phyloP scores from a whole-genome alignment of 2,329 filamentous ascomycete species.

The Pyrenophora tritici-repentis region DNA sequence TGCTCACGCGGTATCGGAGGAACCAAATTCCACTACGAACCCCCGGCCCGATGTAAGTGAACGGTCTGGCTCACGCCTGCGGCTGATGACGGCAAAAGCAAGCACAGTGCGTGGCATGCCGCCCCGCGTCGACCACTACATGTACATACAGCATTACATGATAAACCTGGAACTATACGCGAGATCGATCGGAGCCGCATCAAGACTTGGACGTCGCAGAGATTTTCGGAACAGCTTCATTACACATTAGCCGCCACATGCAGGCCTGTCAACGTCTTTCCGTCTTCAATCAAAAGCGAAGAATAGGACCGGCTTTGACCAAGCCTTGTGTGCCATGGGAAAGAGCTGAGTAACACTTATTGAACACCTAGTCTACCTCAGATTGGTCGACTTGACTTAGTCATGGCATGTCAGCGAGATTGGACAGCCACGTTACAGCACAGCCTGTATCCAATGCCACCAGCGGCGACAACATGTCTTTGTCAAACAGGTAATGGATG shows the following conservation, averaged over 20 bases:
- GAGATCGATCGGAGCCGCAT: constrained; percentile 7
- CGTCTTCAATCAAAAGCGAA: constrained; percentile 1
- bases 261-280: constrained; percentile 11
- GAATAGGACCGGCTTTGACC: not conserved
- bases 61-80: not conserved
- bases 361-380: not conserved
- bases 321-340: not conserved
- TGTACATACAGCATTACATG: not conserved
- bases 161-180: not conserved
- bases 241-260: constrained; percentile 10
- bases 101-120: not conserved
- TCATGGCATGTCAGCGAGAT: not conserved
- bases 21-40: constrained; percentile 5
- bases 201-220: constrained; percentile 9
- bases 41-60: constrained; percentile 4
- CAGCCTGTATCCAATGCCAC: not conserved
- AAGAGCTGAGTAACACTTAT: constrained; percentile 23
- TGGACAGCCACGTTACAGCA: not conserved
- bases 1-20: constrained; percentile 18
- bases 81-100: constrained; percentile 8
- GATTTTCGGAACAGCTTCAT: constrained; percentile 20
- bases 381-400: not conserved
- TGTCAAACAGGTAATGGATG: constrained; percentile 34
- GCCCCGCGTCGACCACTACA: too few relatives aligned
- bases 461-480: constrained; percentile 12